phyloP scores from a whole-genome alignment of 2,329 filamentous ascomycete genomes.

The Aspergillus spinulosporus region DNA sequence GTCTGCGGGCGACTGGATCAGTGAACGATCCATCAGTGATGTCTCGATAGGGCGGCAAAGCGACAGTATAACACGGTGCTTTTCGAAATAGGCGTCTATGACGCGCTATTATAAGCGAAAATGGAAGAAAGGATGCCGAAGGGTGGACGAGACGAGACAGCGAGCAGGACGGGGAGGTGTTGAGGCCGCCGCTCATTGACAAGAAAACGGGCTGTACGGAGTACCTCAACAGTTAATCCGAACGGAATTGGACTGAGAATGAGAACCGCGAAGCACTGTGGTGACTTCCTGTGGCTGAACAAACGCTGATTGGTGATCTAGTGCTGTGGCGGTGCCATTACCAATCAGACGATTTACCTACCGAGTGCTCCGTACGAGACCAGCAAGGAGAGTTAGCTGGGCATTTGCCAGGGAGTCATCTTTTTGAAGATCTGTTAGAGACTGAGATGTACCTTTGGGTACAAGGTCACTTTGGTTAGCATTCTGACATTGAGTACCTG shows the following conservation, averaged over 20 bases:
- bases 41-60: constrained; percentile 20
- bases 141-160: constrained; percentile 9
- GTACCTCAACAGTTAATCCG: not conserved
- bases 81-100: constrained; percentile 13
- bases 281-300: constrained; percentile 14
- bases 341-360: not conserved
- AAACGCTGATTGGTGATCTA: constrained; percentile 10
- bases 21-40: constrained; percentile 57
- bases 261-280: not conserved
- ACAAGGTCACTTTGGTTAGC: not conserved
- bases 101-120: constrained; percentile 7
- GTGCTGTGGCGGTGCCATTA: constrained; percentile 19
- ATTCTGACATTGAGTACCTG: not conserved
- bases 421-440: not conserved
- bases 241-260: not conserved
- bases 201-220: constrained; percentile 21
- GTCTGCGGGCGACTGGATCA: constrained; percentile 48
- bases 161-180: constrained; percentile 20
- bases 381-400: not conserved
- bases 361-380: no score
- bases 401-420: no score
- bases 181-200: constrained; percentile 24
- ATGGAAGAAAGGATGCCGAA: constrained; percentile 7
- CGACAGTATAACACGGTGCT: constrained; percentile 18
- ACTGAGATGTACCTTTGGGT: not conserved